Evolutionary conservation across 176 grass and related monocot genomes (phyloP).

Genomic region (Avena sativa): DNA sequence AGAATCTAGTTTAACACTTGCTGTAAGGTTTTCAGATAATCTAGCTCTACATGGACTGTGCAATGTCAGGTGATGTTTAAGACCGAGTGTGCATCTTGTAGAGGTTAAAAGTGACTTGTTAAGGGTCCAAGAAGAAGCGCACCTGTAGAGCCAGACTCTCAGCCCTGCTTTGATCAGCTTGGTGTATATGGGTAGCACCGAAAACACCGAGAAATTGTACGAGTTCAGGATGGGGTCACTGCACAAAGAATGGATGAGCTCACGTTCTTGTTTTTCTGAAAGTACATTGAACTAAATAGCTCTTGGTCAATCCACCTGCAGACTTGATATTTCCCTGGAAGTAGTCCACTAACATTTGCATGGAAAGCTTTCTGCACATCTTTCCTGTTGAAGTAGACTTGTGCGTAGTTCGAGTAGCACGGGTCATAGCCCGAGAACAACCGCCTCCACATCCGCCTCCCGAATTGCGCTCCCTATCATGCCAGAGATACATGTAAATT

Average conservation of each 20-base stretch:
- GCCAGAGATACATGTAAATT: neutral
- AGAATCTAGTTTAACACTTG: neutral
- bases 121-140: neutral
- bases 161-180: conserved; percentile 82
- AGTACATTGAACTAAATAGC: neutral
- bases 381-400: conserved; percentile 75
- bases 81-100: neutral
- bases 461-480: conserved; percentile 39
- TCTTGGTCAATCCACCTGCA: conserved; percentile 65
- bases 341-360: conserved; percentile 54
- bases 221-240: conserved; percentile 65
- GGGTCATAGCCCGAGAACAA: conserved; percentile 78
- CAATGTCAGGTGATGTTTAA: neutral
- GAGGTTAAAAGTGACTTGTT: neutral
- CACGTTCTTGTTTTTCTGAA: neutral
- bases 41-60: neutral
- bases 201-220: conserved; percentile 71
- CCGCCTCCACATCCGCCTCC: conserved; percentile 32
- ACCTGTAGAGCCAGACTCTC: conserved; percentile 94
- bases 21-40: conserved; percentile 6
- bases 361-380: conserved; percentile 75
- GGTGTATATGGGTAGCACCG: conserved; percentile 76
- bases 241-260: conserved; percentile 40
- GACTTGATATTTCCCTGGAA: conserved; percentile 52
- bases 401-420: conserved; percentile 71